Conservation (phyloP, 2,329 filamentous ascomycete species). For the Dothideomycetes sp. region DNA sequence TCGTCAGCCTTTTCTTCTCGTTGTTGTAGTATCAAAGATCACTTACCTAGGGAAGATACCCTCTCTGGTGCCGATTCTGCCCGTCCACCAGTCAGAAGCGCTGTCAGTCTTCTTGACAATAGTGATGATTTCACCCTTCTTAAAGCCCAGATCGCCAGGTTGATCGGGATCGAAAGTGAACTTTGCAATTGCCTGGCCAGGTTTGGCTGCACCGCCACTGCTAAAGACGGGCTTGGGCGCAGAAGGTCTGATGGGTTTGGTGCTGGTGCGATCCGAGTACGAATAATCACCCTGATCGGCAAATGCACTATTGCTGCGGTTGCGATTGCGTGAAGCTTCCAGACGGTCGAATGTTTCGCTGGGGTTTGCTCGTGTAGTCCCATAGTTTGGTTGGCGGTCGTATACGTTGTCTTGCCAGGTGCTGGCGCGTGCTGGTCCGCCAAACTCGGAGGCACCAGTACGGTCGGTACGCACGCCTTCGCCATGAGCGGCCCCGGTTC, state of each 20-base stretch:
- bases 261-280: slow-evolving; percentile 42
- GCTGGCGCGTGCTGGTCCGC: slow-evolving; percentile 51
- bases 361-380: slow-evolving; percentile 39
- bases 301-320: slow-evolving; percentile 28
- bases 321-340: slow-evolving; percentile 19
- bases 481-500: slow-evolving; percentile 59
- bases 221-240: slow-evolving; percentile 51
- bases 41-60: slow-evolving; percentile 83
- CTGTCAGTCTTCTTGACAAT: slow-evolving; percentile 91
- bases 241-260: slow-evolving; percentile 65
- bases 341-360: slow-evolving; percentile 43
- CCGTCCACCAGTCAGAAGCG: slow-evolving; percentile 96
- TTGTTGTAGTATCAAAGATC: neutral
- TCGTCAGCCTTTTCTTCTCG: slow-evolving; percentile 1
- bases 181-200: slow-evolving; percentile 79
- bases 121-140: slow-evolving; percentile 94
- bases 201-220: slow-evolving; percentile 27
- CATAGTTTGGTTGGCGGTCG: slow-evolving; percentile 47
- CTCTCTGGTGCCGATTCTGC: slow-evolving; percentile 70
- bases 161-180: slow-evolving; percentile 94
- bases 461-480: slow-evolving; percentile 52
- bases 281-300: slow-evolving; percentile 41
- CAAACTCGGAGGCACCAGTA: slow-evolving; percentile 36
- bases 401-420: slow-evolving; percentile 73
- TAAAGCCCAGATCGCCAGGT: slow-evolving; percentile 85